Conservation (phyloP, 768 basidiomycete species). For the Phlebiopsis flavidoalba region DNA sequence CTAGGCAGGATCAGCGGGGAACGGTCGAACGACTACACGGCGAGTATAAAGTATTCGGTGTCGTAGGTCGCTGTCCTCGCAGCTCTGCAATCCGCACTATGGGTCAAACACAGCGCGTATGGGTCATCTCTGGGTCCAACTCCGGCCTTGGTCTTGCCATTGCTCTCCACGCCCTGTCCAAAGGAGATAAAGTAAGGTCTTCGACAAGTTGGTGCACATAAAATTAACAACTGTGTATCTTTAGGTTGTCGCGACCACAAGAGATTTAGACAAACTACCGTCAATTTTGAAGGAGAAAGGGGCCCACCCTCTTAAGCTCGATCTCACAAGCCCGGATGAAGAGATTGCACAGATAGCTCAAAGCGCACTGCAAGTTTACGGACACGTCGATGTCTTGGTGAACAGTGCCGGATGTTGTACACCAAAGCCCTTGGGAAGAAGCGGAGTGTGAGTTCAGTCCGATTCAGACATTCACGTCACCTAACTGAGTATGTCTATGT, state of each 20-base stretch:
- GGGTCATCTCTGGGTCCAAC: slow-evolving; percentile 13
- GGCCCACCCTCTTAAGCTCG: background rate
- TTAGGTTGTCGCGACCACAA: slow-evolving; percentile 7
- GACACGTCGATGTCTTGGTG: slow-evolving; percentile 30
- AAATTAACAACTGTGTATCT: background rate
- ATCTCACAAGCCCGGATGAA: slow-evolving; percentile 1
- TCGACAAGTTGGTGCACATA: background rate
- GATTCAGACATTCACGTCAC: background rate
- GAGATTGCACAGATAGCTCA: background rate
- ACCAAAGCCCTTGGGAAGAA: slow-evolving; percentile 31
- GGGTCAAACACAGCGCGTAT: background rate
- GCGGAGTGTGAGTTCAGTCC: slow-evolving; percentile 27
- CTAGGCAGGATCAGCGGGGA: no score
- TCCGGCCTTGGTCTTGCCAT: slow-evolving; percentile 9
- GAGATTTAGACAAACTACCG: slow-evolving; percentile 5
- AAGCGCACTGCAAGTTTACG: background rate
- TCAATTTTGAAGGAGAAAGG: background rate
- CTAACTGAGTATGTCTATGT: background rate
- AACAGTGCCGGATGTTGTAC: slow-evolving; percentile 40
- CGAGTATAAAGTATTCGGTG: no score
- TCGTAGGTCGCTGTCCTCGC: no score
- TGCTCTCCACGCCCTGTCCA: background rate
- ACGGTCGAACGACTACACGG: no score
- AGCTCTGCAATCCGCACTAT: no score
- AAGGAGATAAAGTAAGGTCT: slow-evolving; percentile 6